Base-by-base conservation (phyloP, 768 basidiomycete species). In the Tricholoma bakamatsutake region DNA sequence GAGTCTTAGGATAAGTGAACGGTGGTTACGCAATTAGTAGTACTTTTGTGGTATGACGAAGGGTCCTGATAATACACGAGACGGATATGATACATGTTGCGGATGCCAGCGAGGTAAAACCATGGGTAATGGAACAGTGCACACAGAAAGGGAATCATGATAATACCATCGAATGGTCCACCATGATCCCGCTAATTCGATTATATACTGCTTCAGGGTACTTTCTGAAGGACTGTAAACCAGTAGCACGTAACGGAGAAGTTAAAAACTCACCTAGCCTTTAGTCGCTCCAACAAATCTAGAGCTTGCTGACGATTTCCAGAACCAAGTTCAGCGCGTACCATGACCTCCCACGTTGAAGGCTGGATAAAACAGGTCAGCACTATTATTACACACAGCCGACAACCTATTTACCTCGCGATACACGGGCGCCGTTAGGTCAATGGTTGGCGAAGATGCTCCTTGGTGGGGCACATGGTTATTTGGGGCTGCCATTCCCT, bases 271-370 rank as follows among this genome's bases (percentile, higher is more conserved):
- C 61, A 88, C 87, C 92, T 80, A 64, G 83, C 79, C 69, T 82
- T 83, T 61, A 94, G 71, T 46, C 91, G 80, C 53, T 83, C 79
- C 30, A 95, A 75, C 0, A 98, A 75, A 2, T 76, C 80, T 3
- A 82, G 47, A 0, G 95, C 96, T 10, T 77, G 76, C 46, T 84
- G 80, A 11, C 84, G 81, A 61, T 91, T 81, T 11, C 90, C 90
- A 50, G 79, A 81, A 17, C 84, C 84, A 10, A 98, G 76, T 67
- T 99, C 97, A 1, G 90, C 90, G 12, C 91, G 82, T 59, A 99
- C 83, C 94, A 99, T 98, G 4, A 84, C 85, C 66, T 98, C 97
- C 87, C 90, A 96, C 0, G 93, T 95, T 39, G 90, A 93, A 11
- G 92, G 93, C 85, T 91, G 62, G 2, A 55, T 52, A 52, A 30